Evolutionary conservation across 352 stramenopile genomes (phyloP).

Genomic region (Lagenidium giganteum): DNA sequence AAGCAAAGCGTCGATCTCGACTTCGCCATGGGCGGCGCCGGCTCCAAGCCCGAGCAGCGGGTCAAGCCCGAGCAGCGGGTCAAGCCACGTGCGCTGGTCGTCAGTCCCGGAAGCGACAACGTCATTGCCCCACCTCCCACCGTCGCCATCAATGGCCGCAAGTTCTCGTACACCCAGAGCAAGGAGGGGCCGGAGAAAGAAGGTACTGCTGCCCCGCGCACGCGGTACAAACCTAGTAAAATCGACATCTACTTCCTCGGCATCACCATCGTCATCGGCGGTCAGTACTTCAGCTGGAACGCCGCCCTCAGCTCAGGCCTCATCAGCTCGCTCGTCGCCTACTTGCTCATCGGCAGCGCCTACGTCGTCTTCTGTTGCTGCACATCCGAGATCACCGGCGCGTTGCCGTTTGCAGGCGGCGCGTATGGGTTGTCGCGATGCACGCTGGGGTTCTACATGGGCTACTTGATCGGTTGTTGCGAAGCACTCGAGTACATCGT

Average conservation of each 20-base stretch:
- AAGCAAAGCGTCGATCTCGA: too few species aligned
- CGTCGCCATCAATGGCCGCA: too few species aligned
- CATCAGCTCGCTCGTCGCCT: background rate
- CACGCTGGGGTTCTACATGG: slow-evolving; percentile 19
- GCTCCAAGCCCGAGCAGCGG: too few species aligned
- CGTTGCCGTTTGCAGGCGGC: slow-evolving; percentile 22
- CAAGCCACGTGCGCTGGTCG: too few species aligned
- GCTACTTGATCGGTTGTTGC: slow-evolving; percentile 36
- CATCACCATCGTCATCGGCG: slow-evolving; percentile 18
- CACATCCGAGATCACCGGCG: slow-evolving; percentile 20
- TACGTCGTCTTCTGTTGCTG: slow-evolving; percentile 19
- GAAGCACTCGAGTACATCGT: slow-evolving; percentile 42
- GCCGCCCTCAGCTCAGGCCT: slow-evolving; percentile 10
- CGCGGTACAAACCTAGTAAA: background rate
- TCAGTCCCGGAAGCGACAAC: too few species aligned
- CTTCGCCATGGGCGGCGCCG: too few species aligned
- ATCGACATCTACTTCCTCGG: slow-evolving; percentile 17
- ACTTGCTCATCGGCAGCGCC: slow-evolving; percentile 9
- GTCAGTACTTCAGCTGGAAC: slow-evolving; percentile 20
- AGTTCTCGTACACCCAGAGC: too few species aligned
- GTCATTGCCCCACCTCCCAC: too few species aligned
- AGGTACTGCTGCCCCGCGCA: too few species aligned
- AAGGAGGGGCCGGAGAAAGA: too few species aligned
- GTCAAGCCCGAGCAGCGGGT: too few species aligned
- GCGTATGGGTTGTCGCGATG: slow-evolving; percentile 19